Evolutionary conservation across 345 rosid genomes (phyloP).

Genomic region (Acer negundo): DNA sequence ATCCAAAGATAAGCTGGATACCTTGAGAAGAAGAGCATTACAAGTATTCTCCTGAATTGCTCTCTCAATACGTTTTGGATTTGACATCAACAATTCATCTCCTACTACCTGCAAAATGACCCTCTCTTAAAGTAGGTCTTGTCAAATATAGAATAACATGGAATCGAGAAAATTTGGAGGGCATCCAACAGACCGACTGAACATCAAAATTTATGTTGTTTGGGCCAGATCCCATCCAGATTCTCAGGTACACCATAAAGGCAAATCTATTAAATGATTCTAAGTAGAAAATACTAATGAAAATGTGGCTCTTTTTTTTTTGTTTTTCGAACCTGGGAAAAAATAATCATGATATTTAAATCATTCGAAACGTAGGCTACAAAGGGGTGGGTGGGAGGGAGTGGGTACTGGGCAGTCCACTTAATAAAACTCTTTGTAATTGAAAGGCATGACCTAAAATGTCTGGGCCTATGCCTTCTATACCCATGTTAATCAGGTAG

Average conservation of each 20-base stretch:
- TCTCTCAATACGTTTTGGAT: constrained; percentile 77
- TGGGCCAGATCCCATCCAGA: constrained; percentile 5
- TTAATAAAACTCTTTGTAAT: background rate
- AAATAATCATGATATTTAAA: background rate
- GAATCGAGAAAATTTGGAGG: constrained; percentile 1
- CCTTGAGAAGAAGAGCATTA: constrained; percentile 96
- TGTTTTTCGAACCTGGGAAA: background rate
- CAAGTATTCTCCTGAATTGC: constrained; percentile 82
- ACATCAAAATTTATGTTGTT: background rate
- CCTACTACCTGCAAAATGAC: constrained; percentile 79
- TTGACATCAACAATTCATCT: constrained; percentile 83
- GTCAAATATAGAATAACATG: background rate
- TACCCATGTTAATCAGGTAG: background rate
- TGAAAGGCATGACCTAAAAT: background rate
- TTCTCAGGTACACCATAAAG: background rate
- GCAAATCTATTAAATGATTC: constrained; percentile 9
- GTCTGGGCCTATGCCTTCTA: background rate
- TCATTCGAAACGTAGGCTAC: background rate
- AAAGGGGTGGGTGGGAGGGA: background rate
- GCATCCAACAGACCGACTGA: background rate
- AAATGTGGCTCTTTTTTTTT: background rate
- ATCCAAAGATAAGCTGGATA: constrained; percentile 28
- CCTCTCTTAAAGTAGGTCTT: constrained; percentile 12
- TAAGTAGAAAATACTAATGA: background rate
- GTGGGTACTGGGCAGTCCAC: background rate